Percentiles rank a stretch among this genome's conserved stretches.
Conservation (phyloP, 73 alveolate genomes). For the Tetrahymena borealis region DNA sequence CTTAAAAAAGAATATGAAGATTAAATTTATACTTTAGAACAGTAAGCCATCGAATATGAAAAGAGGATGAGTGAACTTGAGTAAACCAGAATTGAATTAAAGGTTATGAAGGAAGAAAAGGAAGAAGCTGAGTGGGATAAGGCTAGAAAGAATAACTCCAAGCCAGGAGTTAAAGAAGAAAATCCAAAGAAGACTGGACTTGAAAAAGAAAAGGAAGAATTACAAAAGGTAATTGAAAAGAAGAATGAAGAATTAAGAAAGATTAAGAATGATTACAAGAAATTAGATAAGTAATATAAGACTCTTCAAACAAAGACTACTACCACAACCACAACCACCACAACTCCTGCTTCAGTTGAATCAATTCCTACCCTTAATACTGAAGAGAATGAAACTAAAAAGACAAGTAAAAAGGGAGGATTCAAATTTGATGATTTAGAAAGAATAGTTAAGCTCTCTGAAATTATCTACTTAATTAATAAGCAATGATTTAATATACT, state of each 20-base stretch:
- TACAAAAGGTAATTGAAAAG: neutral
- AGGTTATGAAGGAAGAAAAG: neutral
- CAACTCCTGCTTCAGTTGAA: neutral
- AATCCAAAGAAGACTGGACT: neutral
- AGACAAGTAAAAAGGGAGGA: neutral
- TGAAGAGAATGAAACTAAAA: neutral
- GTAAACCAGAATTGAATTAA: neutral
- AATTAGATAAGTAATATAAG: neutral
- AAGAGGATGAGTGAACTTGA: neutral
- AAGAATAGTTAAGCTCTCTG: neutral
- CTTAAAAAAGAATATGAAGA: neutral
- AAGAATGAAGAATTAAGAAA: neutral
- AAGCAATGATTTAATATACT: neutral
- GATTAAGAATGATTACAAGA: neutral
- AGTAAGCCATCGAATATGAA: neutral
- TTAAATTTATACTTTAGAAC: neutral
- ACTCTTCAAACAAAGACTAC: neutral
- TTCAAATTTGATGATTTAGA: neutral
- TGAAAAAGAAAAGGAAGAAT: neutral
- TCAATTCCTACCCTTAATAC: neutral
- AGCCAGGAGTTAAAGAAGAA: neutral
- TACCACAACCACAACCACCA: neutral
- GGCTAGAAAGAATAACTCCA: neutral
- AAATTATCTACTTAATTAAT: neutral
- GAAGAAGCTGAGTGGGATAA: neutral